Conservation (phyloP, 225 moss, liverwort and hornwort species). For the Sphagnum contortum region DNA sequence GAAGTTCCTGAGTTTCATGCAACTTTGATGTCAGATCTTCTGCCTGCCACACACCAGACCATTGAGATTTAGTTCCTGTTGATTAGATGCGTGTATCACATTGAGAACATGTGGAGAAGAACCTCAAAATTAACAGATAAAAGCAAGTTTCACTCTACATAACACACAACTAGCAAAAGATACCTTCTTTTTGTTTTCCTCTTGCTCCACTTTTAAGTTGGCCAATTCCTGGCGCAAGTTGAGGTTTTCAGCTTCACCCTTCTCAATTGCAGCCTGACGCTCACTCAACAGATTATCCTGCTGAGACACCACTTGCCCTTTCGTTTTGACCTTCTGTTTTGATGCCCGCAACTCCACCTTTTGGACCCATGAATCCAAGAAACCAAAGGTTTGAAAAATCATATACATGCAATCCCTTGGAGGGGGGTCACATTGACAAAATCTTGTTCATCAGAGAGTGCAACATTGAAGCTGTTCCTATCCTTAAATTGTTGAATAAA, state of each 20-base stretch:
- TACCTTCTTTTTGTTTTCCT: slow-evolving; percentile 77
- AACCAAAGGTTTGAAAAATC: too few species aligned
- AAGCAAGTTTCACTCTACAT: slow-evolving; percentile 22
- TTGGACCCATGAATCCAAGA: slow-evolving; percentile 1
- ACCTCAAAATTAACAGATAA: too few species aligned
- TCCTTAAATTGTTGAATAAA: too few species aligned
- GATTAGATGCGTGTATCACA: too few species aligned
- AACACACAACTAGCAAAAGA: slow-evolving; percentile 1
- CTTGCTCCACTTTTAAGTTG: slow-evolving; percentile 58
- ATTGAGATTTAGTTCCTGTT: too few species aligned
- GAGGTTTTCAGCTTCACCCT: slow-evolving; percentile 62
- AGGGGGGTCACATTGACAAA: too few species aligned
- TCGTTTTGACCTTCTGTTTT: slow-evolving; percentile 91
- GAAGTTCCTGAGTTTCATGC: slow-evolving; percentile 76
- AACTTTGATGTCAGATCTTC: slow-evolving; percentile 69
- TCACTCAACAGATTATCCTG: slow-evolving; percentile 88
- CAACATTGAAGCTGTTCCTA: too few species aligned
- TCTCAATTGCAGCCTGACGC: slow-evolving; percentile 79
- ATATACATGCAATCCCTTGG: too few species aligned
- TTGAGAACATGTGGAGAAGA: too few species aligned
- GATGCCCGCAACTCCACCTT: slow-evolving; percentile 86
- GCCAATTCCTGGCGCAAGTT: slow-evolving; percentile 66
- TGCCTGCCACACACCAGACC: slow-evolving; percentile 24
- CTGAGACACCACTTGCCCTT: slow-evolving; percentile 87
- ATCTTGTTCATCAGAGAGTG: too few species aligned